phyloP scores from a whole-genome alignment of 73 alveolate genomes.

The Tetrahymena thermophila region DNA sequence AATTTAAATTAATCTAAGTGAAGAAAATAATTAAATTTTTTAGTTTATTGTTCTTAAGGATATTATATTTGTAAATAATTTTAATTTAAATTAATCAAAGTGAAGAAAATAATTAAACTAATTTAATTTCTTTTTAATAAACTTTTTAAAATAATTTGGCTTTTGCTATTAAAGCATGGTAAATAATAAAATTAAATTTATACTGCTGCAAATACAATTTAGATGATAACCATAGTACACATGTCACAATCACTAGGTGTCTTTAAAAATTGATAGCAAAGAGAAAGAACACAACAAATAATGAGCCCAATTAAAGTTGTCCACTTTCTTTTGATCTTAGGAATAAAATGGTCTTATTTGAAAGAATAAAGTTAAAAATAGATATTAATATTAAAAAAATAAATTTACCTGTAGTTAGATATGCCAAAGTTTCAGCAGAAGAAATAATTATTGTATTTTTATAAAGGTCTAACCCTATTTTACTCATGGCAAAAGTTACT shows the following conservation, averaged over 20 bases:
- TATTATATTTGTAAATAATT: no score
- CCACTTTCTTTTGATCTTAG: slow-evolving; percentile 13
- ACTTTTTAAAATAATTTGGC: background rate
- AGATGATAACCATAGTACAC: background rate
- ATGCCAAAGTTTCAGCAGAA: slow-evolving; percentile 26
- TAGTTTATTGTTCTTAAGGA: background rate
- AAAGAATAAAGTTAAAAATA: background rate
- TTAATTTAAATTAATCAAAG: no score
- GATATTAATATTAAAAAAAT: background rate
- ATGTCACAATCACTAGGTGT: background rate
- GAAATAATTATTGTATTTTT: slow-evolving; percentile 18
- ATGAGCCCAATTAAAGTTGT: slow-evolving; percentile 9
- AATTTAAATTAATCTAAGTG: no score
- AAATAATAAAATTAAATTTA: background rate
- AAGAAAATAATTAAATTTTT: no score
- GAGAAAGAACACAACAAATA: slow-evolving; percentile 2
- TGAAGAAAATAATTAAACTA: no score
- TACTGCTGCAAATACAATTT: background rate
- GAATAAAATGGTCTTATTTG: slow-evolving; percentile 4
- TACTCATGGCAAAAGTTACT: slow-evolving; percentile 30
- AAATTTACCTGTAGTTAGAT: slow-evolving; percentile 13
- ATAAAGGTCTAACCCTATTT: slow-evolving; percentile 15
- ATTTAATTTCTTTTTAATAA: background rate
- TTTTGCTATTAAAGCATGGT: background rate
- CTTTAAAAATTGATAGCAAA: background rate